Evolutionary conservation across 2,329 filamentous ascomycete genomes (phyloP).

Genomic region (Phyllosticta paracitricarpa): DNA sequence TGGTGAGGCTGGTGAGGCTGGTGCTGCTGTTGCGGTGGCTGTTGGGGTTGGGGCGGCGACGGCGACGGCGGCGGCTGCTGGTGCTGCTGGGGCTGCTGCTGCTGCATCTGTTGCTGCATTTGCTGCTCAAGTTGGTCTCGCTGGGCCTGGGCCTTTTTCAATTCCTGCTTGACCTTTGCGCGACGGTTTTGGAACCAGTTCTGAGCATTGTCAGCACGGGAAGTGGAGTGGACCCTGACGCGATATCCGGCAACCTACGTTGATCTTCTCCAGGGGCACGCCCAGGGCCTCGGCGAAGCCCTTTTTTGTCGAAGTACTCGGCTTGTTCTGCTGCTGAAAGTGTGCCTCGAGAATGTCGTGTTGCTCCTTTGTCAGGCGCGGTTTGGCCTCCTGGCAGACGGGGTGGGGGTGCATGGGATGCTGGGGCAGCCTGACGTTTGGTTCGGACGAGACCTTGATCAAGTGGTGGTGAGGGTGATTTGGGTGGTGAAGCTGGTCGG

Average conservation of each 20-base stretch:
- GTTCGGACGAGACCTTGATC: slow-evolving; percentile 9
- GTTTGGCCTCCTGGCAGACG: slow-evolving; percentile 34
- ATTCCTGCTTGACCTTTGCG: slow-evolving; percentile 44
- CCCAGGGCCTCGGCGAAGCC: slow-evolving; percentile 37
- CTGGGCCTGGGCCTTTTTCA: slow-evolving; percentile 31
- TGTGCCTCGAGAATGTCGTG: slow-evolving; percentile 42
- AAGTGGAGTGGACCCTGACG: neutral
- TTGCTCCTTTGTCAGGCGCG: slow-evolving; percentile 43
- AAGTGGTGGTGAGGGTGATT: slow-evolving; percentile 7
- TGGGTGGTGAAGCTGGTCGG: neutral
- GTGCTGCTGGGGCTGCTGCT: neutral
- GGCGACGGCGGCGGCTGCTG: neutral
- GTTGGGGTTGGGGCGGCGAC: neutral
- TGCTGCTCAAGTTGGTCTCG: slow-evolving; percentile 17
- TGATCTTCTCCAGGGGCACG: slow-evolving; percentile 44
- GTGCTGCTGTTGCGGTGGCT: neutral
- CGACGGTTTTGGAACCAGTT: slow-evolving; percentile 46
- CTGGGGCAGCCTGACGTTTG: slow-evolving; percentile 8
- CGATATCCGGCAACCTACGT: slow-evolving; percentile 29
- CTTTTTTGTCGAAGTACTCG: slow-evolving; percentile 41
- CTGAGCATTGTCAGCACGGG: slow-evolving; percentile 28
- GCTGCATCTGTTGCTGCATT: slow-evolving; percentile 18
- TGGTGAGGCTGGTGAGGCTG: neutral
- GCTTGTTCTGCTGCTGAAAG: slow-evolving; percentile 40
- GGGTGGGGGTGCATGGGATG: neutral